These are phyloP conservation scores for Candida piceae DNA, from an alignment of 805 yeast species.

Conservation along the genomic window DNA sequence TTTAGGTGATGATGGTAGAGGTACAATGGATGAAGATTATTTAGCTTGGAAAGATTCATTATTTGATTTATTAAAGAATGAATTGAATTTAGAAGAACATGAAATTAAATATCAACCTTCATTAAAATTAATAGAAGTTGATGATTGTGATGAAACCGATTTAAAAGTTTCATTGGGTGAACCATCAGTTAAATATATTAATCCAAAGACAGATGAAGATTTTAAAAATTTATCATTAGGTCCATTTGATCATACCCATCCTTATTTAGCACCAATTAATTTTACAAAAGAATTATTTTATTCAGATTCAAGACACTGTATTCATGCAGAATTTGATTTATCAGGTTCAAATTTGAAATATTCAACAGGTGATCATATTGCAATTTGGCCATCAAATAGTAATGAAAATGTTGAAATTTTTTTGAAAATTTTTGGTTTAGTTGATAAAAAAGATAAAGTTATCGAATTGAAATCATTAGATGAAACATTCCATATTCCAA, in stretches of 20 bases:
- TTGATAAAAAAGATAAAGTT: constrained; percentile 46
- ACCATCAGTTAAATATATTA: constrained; percentile 56
- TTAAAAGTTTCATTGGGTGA: constrained; percentile 72
- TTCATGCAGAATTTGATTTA: constrained; percentile 86
- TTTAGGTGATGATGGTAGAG: constrained; percentile 92
- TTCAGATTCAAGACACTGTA: constrained; percentile 64
- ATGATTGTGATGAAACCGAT: constrained; percentile 27
- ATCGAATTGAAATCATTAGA: constrained; percentile 68
- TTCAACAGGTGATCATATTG: constrained; percentile 94
- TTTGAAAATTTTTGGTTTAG: constrained; percentile 56
- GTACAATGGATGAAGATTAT: constrained; percentile 92
- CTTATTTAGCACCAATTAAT: constrained; percentile 69
- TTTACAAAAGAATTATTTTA: constrained; percentile 66
- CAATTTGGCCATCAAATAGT: constrained; percentile 90
- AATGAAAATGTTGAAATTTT: constrained; percentile 68
- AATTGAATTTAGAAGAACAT: constrained; percentile 68
- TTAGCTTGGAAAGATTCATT: constrained; percentile 85
- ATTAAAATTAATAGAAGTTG: constrained; percentile 35
- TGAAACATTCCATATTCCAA: constrained; percentile 47
- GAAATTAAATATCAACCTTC: constrained; percentile 78
- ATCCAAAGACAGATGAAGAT: constrained; percentile 30
- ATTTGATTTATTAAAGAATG: constrained; percentile 59
- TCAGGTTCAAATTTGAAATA: constrained; percentile 71
- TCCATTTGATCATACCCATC: constrained; percentile 79
- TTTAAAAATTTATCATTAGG: constrained; percentile 41